Evolutionary conservation across 2,329 filamentous ascomycete species (phyloP).

Genomic region (Phialophora expanda): DNA sequence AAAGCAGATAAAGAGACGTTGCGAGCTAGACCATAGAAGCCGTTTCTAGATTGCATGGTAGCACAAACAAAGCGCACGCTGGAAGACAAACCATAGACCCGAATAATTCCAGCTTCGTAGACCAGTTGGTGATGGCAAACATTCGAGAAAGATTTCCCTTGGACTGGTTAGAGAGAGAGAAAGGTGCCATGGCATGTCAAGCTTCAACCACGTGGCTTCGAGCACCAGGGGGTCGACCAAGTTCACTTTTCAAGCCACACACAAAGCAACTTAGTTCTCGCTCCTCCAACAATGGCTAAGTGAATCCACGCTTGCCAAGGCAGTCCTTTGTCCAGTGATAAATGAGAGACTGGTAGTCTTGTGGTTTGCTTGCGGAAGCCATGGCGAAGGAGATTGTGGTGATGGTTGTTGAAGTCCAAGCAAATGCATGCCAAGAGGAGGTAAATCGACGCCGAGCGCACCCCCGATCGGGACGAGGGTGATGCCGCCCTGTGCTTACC

Average conservation of each 20-base stretch:
- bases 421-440: background rate
- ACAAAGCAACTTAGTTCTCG: background rate
- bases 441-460: no score
- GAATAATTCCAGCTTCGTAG: constrained; percentile 23
- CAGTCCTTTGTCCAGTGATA: background rate
- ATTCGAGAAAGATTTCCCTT: background rate
- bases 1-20: constrained; percentile 30
- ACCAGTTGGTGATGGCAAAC: constrained; percentile 5
- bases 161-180: background rate
- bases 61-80: constrained; percentile 29
- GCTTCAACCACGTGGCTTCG: background rate
- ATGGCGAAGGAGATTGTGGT: background rate
- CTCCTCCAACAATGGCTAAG: background rate
- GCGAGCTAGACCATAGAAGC: constrained; percentile 21
- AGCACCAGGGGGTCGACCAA: no score
- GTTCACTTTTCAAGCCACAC: background rate
- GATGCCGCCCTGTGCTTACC: no score
- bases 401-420: background rate
- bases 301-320: background rate
- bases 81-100: constrained; percentile 18
- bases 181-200: constrained; percentile 1
- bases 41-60: constrained; percentile 24
- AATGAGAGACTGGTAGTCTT: background rate
- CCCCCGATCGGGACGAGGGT: no score
- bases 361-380: background rate